A percentile compares a stretch with the other conserved stretches of the same genome.
phyloP scores from a whole-genome alignment of 176 grass and related monocot genomes.

The Pharus latifolius region DNA sequence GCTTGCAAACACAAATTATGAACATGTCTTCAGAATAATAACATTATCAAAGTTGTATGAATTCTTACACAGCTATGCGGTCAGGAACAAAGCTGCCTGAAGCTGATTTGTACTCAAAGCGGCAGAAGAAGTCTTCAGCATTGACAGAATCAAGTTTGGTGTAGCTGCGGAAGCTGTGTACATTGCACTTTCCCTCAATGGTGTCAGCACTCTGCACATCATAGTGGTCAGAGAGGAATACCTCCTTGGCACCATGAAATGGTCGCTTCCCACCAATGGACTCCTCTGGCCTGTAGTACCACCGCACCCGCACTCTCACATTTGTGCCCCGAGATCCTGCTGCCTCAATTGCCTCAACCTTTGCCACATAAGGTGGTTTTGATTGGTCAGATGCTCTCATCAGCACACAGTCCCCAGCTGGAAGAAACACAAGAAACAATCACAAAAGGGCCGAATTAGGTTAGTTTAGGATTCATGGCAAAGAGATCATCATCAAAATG shows the following conservation, averaged over 20 bases:
- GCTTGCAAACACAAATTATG: not conserved
- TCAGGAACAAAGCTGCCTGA: slow-evolving; percentile 78
- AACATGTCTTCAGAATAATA: not conserved
- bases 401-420: slow-evolving; percentile 76
- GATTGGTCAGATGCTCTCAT: slow-evolving; percentile 62
- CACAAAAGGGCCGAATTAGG: not conserved
- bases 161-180: slow-evolving; percentile 77
- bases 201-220: slow-evolving; percentile 96
- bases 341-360: slow-evolving; percentile 65
- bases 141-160: slow-evolving; percentile 87
- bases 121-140: slow-evolving; percentile 78
- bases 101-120: slow-evolving; percentile 84
- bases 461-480: not conserved
- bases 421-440: slow-evolving; percentile 15
- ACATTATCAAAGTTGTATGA: not conserved
- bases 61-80: slow-evolving; percentile 83
- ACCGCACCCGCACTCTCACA: slow-evolving; percentile 76
- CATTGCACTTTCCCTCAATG: slow-evolving; percentile 90
- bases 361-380: slow-evolving; percentile 67
- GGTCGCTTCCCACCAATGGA: slow-evolving; percentile 73
- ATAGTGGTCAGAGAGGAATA: slow-evolving; percentile 92
- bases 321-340: slow-evolving; percentile 58
- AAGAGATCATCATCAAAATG: slow-evolving; percentile 1
- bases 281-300: slow-evolving; percentile 95
- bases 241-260: slow-evolving; percentile 79